Evolutionary conservation across 2,329 filamentous ascomycete genomes (phyloP).

Genomic region (Colletotrichum paranaense): DNA sequence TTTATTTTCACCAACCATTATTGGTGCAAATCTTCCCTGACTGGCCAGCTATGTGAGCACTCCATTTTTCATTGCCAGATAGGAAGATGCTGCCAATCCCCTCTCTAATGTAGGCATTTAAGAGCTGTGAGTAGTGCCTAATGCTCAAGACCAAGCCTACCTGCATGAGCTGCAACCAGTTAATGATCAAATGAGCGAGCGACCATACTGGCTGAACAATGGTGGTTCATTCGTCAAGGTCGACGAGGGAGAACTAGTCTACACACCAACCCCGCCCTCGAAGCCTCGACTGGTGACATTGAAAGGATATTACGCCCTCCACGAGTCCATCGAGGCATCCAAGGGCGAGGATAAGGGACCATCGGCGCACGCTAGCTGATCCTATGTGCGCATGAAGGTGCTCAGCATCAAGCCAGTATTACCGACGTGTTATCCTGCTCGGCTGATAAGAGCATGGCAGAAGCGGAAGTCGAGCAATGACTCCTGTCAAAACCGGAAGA

Average conservation of each 20-base stretch:
- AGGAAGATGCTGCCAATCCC: background rate
- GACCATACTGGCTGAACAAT: background rate
- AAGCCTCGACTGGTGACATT: too few relatives aligned
- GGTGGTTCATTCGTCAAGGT: slow-evolving; percentile 16
- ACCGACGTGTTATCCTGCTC: background rate
- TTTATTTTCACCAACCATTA: background rate
- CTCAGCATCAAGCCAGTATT: background rate
- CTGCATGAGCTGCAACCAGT: background rate
- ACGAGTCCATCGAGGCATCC: too few relatives aligned
- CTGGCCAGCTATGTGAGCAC: background rate
- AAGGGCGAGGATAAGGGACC: too few relatives aligned
- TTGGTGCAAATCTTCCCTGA: slow-evolving; percentile 26
- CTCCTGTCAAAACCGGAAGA: background rate
- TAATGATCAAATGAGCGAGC: background rate
- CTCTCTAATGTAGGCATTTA: background rate
- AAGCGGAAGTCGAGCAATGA: background rate
- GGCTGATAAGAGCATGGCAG: background rate
- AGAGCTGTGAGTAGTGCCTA: background rate
- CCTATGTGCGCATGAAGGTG: background rate
- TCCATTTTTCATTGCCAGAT: background rate
- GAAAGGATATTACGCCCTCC: too few relatives aligned
- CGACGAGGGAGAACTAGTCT: background rate
- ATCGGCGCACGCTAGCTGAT: background rate
- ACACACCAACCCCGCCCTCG: background rate
- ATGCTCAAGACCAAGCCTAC: background rate